Evolutionary conservation across 2,329 filamentous ascomycete species (phyloP), one percentile per base, ranked within the genome.

Genomic region (Cercospora berteroae): DNA sequence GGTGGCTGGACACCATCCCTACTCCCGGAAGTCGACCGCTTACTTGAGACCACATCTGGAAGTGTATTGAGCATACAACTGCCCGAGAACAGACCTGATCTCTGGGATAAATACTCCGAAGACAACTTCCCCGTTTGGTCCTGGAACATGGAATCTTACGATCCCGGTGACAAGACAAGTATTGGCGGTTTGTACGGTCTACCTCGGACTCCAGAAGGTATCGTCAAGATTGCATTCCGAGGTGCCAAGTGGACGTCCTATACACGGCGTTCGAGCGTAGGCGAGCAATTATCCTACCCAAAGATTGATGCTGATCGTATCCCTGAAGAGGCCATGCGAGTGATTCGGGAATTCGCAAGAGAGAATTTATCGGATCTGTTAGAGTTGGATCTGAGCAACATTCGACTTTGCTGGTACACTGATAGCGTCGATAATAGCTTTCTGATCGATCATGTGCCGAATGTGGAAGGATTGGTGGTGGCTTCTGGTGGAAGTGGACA

Each of bases 321-420:
- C 2, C 74, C 73, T 5, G 66, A 64, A 25, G 70, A 72, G 33
- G 74, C 74, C 4, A 71, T 76, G 65, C 66, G 71, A 10, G 72
- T 74, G 4, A 67, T 74, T 4, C 48, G 68, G 8, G 36, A 59
- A 2, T 72, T 74, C 44, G 68, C 68, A 0, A 60, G 1, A 13
- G 82, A 87, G 67, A 83, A 92, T 73, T 79, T 70, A 63, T 77
- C 64, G 25, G 68, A 62, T 71, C 69, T 78, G 1, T 63, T 77
- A 1, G 75, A 74, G 20, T 75, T 80, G 0, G 79, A 78, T 1
- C 79, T 83, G 42, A 77, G 80, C 0, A 79, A 76, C n/a, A 81
- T 78, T 0, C 81, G 78, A 67, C 79, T 82, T 13, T 87, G 81
- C 74, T 85, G 80, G 81, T 86, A 87, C 68, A 85, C 80, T 0